Percentiles rank a stretch among this genome's conserved stretches.
Conservation (phyloP, 768 basidiomycete genomes). For the Calocybe indica region DNA sequence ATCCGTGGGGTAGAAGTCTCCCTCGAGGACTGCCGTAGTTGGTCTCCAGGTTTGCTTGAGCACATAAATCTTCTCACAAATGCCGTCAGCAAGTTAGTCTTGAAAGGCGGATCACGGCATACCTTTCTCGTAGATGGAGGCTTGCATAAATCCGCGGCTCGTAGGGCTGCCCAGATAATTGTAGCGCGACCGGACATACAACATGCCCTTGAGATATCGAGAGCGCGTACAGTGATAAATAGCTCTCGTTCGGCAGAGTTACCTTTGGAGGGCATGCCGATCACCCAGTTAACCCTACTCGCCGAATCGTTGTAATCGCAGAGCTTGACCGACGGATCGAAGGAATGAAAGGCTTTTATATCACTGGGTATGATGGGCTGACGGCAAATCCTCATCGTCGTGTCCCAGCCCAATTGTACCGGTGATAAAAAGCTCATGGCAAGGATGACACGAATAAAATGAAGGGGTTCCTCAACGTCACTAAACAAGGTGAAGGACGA, state of each 20-base stretch:
- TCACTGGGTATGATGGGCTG: no score
- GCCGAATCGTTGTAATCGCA: no score
- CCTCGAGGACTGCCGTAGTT: not conserved
- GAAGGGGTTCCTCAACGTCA: not conserved
- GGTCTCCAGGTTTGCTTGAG: not conserved
- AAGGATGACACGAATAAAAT: not conserved
- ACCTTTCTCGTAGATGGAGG: not conserved
- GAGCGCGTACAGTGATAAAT: constrained; percentile 1
- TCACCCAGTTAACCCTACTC: constrained; percentile 3
- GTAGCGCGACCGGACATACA: not conserved
- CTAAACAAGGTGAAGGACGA: no score
- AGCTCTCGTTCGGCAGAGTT: not conserved
- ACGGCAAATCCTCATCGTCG: not conserved
- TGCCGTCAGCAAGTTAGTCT: not conserved
- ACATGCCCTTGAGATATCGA: not conserved
- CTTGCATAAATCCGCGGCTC: not conserved
- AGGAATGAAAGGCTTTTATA: no score
- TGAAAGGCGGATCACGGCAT: not conserved
- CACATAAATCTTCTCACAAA: not conserved
- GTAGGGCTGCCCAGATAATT: not conserved
- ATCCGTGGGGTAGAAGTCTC: not conserved
- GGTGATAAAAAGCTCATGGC: not conserved
- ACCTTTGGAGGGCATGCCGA: not conserved
- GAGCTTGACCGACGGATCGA: no score
- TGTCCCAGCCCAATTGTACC: not conserved